Base-by-base conservation (phyloP, 2,329 filamentous ascomycete genomes). In the Ascochyta clinopodiicola region DNA sequence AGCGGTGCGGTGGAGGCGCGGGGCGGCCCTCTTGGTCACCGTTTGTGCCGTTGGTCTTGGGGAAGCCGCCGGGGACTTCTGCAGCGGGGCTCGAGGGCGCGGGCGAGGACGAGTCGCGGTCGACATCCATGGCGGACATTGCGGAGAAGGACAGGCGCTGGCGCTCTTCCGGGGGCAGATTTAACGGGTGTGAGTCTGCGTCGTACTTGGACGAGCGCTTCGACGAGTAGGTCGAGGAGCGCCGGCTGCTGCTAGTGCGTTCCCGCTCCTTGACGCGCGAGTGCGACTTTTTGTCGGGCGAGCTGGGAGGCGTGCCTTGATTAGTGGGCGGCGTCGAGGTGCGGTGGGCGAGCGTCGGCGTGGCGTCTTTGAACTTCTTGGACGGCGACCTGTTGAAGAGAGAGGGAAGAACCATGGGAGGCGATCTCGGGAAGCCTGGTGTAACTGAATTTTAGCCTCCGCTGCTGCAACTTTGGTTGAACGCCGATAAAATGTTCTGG, bases 151-250 rank as follows among this genome's bases (percentile, higher is more conserved):
- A 91, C 54, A 90, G 78, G 60, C 91, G 87, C 75, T 90, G 89
- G 70, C 92, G 85, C 82, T 96, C 88, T 80, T 96, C 92, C 42
- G 92, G 92, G 2, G 89, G 92, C 21, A 96, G 86, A 71, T 97
- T 97, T 47, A 97, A 84, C 35, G 94, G 94, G 76, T 97, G 93
- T 2, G 87, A 89, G 73, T 94, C 85, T 72, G 91, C 86, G 72
- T 90, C 87, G 69, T 74, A 73, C 59, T 67, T 69, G 69, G 76
- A 73, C 61, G 76, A 74, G 57, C 71, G 73, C 64, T 67, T 70
- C 57, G 66, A 70, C 48, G 70, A 72, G 63, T 68, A 68, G 22
- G 72, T 72, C 49, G 55, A 62, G 43, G 68, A 71, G 59, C 66
- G 64, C 43, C 69, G 67, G 40, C 58, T 57, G 43, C 59, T 64